Base-by-base conservation (phyloP, 352 stramenopile genomes). In the Phytophthora pseudosyringae region DNA sequence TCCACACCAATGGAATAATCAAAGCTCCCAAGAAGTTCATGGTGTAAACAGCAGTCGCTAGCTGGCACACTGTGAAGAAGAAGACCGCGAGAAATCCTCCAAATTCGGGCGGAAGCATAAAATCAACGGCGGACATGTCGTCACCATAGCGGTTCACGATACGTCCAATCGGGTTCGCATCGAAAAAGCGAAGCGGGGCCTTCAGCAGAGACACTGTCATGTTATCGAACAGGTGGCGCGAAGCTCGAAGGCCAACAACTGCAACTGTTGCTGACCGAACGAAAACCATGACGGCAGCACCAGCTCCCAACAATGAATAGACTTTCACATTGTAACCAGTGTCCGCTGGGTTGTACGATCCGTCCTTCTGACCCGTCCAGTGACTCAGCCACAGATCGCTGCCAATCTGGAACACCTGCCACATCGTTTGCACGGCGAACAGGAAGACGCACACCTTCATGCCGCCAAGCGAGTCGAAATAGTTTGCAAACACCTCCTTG, bases 181-280 rank as follows among this genome's bases (percentile, higher is more conserved):
- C 90, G 71, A 98, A 98, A 67, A 98, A 98, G 3, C 82, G 66
- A 36, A 98, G 79, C 3, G 91, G 91, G n/a, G 93, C 91, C 36
- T 77, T 67, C 28, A 98, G 61, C 15, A 98, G 79, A 8, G 78
- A 81, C n/a, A 78, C 46, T 12, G 90, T 96, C 62, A 98, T 83
- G 31, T 83, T 65, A 44, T 97, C 76, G 61, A 98, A 96, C 5
- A 98, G 59, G 16, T 72, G 73, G 16, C 78, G 51, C 1, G 80
- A 71, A 1, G 59, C 70, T 13, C 55, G 67, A 1, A 89, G 40
- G 4, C 75, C 74, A 5, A 65, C 68, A 31, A 65, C 50, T 21
- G 70, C 49, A 6, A 96, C 57, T 0, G 52, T 72, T 2, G 61
- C 11, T 4, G 64, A 35, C 3, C 65, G 57, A 39, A 64, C 57